Base-by-base conservation (phyloP, 805 yeast genomes). In the Jamesozyma jinghongensis region DNA sequence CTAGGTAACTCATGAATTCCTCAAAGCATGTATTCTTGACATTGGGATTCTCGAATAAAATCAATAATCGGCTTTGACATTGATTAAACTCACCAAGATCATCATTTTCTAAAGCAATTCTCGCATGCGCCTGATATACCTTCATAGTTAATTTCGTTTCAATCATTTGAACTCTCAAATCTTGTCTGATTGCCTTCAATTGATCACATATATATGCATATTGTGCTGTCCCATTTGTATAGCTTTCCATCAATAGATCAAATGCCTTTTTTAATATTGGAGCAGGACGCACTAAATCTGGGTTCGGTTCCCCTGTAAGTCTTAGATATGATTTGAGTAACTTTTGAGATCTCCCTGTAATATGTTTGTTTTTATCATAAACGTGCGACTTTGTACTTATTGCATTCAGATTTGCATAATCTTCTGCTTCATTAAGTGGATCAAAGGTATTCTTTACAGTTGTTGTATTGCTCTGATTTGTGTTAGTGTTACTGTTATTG, bases 41-140 rank as follows among this genome's bases (percentile, higher is more conserved):
- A 7, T 63, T 59, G 5, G 66, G 65, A 19, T 53, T 51, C 20
- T 67, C 73, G 54, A 81, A 88, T 19, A 88, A 65, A 34, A 72
- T 67, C 47, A 75, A 75, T 38, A 92, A 63, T 52, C 86, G 85
- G 13, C 94, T 77, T 60, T 84, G 94, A 58, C 97, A 92, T 59
- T 90, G 97, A 64, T 92, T 92, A 59, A 84, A 87, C 60, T 92
- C 97, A 8, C 97, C 97, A 47, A 90, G 63, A 60, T 90, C 98
- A 32, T 74, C 71, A 54, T 82, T 79, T 50, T 79, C 82, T 30
- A 90, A 71, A 0, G 97, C 94, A n/a, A 88, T 67, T 37, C 87
- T 74, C 3, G 92, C 92, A 61, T 90, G 94, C 3, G 79, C 72
- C 60, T 86, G 92, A 60, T 92, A 90, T 0, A 86, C 95, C 40